Percentiles rank a stretch among this genome's conserved stretches.
phyloP scores from a whole-genome alignment of 495 filamentous ascomycete species.

The Penicillium samsonianum region DNA sequence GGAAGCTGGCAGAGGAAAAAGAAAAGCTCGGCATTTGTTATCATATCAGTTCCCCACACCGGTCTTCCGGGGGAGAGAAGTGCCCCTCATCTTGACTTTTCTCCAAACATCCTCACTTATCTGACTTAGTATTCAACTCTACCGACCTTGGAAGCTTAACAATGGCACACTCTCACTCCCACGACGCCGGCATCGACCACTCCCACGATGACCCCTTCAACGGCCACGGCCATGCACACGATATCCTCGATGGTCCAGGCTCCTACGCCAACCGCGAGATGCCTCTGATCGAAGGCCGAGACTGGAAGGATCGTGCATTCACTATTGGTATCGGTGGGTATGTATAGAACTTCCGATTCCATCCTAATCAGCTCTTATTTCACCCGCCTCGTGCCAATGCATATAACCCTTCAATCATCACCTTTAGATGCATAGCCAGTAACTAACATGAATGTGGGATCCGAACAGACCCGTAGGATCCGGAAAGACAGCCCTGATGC shows the following conservation, averaged over 20 bases:
- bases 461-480: constrained; percentile 83
- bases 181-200: constrained; percentile 54
- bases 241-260: constrained; percentile 92
- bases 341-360: constrained; percentile 27
- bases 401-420: not conserved
- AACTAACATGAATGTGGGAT: not conserved
- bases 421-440: not conserved
- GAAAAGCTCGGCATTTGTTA: constrained; percentile 29
- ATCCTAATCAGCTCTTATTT: not conserved
- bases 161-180: constrained; percentile 59
- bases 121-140: constrained; percentile 2
- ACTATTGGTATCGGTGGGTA: constrained; percentile 97
- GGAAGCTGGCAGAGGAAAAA: no score
- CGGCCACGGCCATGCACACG: constrained; percentile 93
- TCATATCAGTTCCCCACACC: constrained; percentile 26
- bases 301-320: constrained; percentile 90
- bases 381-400: not conserved
- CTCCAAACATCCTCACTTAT: not conserved
- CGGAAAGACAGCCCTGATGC: constrained; percentile 96
- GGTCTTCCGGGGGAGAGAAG: constrained; percentile 2
- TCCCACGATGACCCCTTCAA: constrained; percentile 65
- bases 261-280: constrained; percentile 89
- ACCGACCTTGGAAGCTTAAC: not conserved
- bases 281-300: constrained; percentile 82
- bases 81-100: constrained; percentile 25